phyloP scores from a whole-genome alignment of 768 basidiomycete species.

The Crassisporium funariophilum region DNA sequence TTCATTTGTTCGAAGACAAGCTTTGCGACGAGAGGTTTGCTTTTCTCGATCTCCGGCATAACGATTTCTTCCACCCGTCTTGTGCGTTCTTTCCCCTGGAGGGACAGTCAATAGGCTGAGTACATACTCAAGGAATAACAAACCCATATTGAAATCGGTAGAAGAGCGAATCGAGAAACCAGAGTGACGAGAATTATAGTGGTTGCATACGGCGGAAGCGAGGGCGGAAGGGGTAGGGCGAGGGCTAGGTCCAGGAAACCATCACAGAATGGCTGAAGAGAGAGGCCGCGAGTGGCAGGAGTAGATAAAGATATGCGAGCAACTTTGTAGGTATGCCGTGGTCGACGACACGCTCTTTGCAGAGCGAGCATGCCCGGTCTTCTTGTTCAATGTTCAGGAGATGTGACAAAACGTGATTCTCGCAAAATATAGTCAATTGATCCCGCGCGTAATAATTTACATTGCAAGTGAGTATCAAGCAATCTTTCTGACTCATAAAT shows the following conservation, averaged over 20 bases:
- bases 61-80: slow-evolving; percentile 63
- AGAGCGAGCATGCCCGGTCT: slow-evolving; percentile 33
- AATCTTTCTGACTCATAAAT: background rate
- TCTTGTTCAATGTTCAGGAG: background rate
- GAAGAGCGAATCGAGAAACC: slow-evolving; percentile 57
- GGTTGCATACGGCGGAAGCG: slow-evolving; percentile 69
- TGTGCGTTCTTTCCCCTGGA: slow-evolving; percentile 61
- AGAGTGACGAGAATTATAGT: slow-evolving; percentile 75
- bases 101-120: too few species aligned
- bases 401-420: too few species aligned
- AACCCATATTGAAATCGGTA: slow-evolving; percentile 82
- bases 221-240: slow-evolving; percentile 72
- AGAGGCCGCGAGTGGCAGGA: slow-evolving; percentile 27
- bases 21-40: slow-evolving; percentile 45
- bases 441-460: too few species aligned
- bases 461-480: too few species aligned
- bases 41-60: slow-evolving; percentile 54
- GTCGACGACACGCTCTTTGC: slow-evolving; percentile 30
- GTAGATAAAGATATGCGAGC: slow-evolving; percentile 11
- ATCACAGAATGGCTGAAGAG: slow-evolving; percentile 51
- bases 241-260: slow-evolving; percentile 77
- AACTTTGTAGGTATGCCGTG: slow-evolving; percentile 14
- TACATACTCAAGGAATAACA: too few species aligned
- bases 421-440: too few species aligned
- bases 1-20: slow-evolving; percentile 57